These are phyloP conservation scores for Calonectria honghensis DNA, from an alignment of 2,329 filamentous ascomycete genomes.

Conservation along the genomic window DNA sequence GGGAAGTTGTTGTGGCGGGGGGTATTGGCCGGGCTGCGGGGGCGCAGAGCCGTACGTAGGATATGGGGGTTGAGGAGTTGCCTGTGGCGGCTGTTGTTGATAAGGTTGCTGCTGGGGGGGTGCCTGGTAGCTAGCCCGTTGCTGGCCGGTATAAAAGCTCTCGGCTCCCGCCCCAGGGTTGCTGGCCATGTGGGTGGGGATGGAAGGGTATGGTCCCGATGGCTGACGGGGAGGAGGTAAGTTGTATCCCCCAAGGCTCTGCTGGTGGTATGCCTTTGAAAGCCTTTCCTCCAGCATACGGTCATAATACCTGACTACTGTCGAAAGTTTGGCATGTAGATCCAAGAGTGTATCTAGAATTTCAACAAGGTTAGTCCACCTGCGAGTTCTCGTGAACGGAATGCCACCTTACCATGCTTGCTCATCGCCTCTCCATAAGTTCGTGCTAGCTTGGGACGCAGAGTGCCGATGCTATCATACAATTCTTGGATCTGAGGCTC, in stretches of 20 bases:
- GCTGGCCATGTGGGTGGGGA: slow-evolving; percentile 73
- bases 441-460: slow-evolving; percentile 93
- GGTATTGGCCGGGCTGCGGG: slow-evolving; percentile 65
- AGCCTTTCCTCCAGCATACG: slow-evolving; percentile 97
- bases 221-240: slow-evolving; percentile 71
- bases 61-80: slow-evolving; percentile 63
- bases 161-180: slow-evolving; percentile 76
- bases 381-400: not conserved
- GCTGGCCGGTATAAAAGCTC: slow-evolving; percentile 86
- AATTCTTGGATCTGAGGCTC: slow-evolving; percentile 99
- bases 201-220: slow-evolving; percentile 81
- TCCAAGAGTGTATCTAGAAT: slow-evolving; percentile 94
- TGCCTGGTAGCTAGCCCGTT: slow-evolving; percentile 70
- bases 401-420: slow-evolving; percentile 85
- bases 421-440: slow-evolving; percentile 99
- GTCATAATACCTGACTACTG: slow-evolving; percentile 97
- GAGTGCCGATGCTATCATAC: slow-evolving; percentile 95
- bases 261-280: slow-evolving; percentile 93
- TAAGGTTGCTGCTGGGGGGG: slow-evolving; percentile 64
- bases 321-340: slow-evolving; percentile 94
- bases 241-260: slow-evolving; percentile 80
- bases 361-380: slow-evolving; percentile 33
- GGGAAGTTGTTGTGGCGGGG: slow-evolving; percentile 67
- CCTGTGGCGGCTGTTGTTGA: slow-evolving; percentile 57
- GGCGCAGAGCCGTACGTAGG: slow-evolving; percentile 64